Conservation (phyloP, 805 yeast species). For the Wickerhamomyces chaumierensis region DNA sequence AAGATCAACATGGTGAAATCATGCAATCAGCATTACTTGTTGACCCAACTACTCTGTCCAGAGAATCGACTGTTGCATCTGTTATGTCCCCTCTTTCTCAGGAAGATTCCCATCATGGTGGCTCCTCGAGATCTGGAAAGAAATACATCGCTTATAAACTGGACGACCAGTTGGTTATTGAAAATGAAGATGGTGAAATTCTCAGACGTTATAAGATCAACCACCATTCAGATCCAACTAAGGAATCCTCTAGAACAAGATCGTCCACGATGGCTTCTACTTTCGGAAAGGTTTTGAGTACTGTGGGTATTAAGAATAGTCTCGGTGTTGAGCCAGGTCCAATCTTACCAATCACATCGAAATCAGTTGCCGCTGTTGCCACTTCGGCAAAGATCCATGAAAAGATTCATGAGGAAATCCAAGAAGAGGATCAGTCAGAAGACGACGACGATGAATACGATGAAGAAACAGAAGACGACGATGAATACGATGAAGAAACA, state of each 20-base stretch:
- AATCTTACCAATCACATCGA: background rate
- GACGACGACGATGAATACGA: constrained; percentile 13
- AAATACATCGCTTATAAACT: constrained; percentile 62
- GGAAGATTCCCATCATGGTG: background rate
- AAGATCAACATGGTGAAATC: constrained; percentile 77
- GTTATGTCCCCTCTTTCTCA: constrained; percentile 8
- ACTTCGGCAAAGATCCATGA: constrained; percentile 1
- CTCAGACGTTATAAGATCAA: constrained; percentile 72
- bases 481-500: constrained; percentile 13
- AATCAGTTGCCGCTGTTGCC: background rate
- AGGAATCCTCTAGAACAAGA: constrained; percentile 16
- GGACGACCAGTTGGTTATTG: constrained; percentile 70
- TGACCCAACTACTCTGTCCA: constrained; percentile 15
- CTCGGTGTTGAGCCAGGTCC: background rate
- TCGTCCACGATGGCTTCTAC: constrained; percentile 24
- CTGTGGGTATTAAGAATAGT: constrained; percentile 37
- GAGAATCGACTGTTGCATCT: constrained; percentile 14
- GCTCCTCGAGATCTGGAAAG: background rate
- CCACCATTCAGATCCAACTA: constrained; percentile 26
- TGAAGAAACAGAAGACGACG: constrained; percentile 10
- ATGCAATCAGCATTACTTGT: constrained; percentile 39
- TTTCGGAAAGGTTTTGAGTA: constrained; percentile 33
- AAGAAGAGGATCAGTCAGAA: background rate
- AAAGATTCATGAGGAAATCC: constrained; percentile 1
- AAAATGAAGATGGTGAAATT: constrained; percentile 87